Percentiles rank a stretch among this genome's conserved stretches.
phyloP scores from a whole-genome alignment of 176 grass and related monocot genomes.

The Miscanthus lutarioriparius region DNA sequence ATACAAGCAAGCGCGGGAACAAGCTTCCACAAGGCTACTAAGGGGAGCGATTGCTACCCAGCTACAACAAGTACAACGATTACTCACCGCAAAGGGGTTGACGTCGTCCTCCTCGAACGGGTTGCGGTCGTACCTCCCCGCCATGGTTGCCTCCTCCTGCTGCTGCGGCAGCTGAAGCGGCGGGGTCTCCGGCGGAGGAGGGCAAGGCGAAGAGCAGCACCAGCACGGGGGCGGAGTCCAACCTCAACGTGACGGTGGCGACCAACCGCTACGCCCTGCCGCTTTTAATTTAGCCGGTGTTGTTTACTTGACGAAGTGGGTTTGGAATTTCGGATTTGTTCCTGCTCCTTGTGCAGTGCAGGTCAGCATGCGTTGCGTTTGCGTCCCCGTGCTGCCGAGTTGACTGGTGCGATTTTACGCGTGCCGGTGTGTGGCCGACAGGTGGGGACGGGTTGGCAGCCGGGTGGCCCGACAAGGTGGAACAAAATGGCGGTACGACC shows the following conservation, averaged over 20 bases:
- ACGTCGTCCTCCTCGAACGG: slow-evolving; percentile 96
- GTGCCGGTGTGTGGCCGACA: neutral
- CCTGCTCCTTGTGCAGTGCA: neutral
- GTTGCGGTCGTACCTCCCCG: slow-evolving; percentile 87
- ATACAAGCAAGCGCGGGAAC: neutral
- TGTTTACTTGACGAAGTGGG: slow-evolving; percentile 39
- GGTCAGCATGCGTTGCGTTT: neutral
- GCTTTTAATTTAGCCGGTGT: slow-evolving; percentile 9
- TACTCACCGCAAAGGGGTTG: slow-evolving; percentile 87
- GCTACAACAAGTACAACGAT: neutral
- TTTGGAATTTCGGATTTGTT: slow-evolving; percentile 51
- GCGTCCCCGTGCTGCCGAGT: neutral
- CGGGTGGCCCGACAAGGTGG: neutral
- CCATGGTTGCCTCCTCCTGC: slow-evolving; percentile 49
- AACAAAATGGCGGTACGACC: neutral
- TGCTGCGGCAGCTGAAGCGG: neutral
- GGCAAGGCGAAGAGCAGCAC: neutral
- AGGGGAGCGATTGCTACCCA: neutral
- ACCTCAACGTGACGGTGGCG: slow-evolving; percentile 30
- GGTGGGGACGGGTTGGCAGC: slow-evolving; percentile 12
- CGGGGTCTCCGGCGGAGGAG: slow-evolving; percentile 42
- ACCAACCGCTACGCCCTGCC: slow-evolving; percentile 35
- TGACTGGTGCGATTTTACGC: slow-evolving; percentile 7
- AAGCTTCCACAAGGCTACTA: neutral
- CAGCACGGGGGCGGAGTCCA: neutral